These are phyloP conservation scores for Syncephalastrum racemosum DNA, from an alignment of 371 early-diverging fungal genomes.

Conservation along the genomic window DNA sequence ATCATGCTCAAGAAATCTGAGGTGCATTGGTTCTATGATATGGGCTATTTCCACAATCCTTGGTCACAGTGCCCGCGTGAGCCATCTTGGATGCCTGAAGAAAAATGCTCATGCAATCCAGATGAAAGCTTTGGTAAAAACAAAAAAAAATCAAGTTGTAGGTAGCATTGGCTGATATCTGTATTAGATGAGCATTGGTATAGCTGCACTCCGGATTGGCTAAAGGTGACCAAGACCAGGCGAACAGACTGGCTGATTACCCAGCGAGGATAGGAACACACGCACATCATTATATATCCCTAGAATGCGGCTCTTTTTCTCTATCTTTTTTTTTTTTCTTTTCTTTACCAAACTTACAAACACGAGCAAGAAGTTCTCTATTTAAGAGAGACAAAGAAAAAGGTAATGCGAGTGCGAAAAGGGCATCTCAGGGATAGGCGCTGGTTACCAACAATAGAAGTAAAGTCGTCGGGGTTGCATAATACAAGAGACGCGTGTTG, in stretches of 20 bases:
- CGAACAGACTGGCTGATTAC: conserved; percentile 13
- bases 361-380: no score
- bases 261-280: conserved; percentile 2
- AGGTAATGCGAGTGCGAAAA: no score
- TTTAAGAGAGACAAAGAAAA: no score
- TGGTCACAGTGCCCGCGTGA: conserved; percentile 71
- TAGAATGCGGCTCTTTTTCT: no score
- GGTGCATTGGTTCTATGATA: conserved; percentile 88
- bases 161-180: neutral
- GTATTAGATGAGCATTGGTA: conserved; percentile 17
- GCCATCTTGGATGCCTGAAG: conserved; percentile 41
- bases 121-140: conserved; percentile 49
- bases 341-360: no score
- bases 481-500: no score
- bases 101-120: conserved; percentile 63
- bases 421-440: no score
- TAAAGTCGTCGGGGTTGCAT: no score
- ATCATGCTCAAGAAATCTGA: conserved; percentile 65
- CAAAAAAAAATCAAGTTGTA: conserved; percentile 10
- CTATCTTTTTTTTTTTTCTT: no score
- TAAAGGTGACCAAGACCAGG: conserved; percentile 12
- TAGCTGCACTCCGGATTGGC: conserved; percentile 19
- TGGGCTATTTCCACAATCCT: conserved; percentile 76
- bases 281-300: no score
- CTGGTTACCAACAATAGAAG: no score